These are phyloP conservation scores for Aspergillus funiculosus DNA, from an alignment of 495 filamentous ascomycete genomes.

Conservation along the genomic window DNA sequence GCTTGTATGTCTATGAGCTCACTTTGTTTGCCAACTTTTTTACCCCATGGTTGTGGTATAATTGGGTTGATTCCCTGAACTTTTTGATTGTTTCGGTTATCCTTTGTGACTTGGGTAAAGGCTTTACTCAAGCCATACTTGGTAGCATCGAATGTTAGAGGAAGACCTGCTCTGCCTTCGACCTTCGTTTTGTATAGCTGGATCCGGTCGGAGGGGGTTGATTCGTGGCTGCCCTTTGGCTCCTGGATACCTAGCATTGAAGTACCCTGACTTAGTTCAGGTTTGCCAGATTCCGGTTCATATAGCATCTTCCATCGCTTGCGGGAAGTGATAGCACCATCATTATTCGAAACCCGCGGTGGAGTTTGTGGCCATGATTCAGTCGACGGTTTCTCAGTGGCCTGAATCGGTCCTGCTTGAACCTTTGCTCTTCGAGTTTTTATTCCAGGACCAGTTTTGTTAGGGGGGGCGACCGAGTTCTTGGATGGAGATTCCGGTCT, in stretches of 20 bases:
- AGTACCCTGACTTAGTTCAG: background rate
- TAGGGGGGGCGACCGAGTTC: too few species aligned
- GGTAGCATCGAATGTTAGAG: conserved; percentile 12
- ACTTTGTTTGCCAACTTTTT: background rate
- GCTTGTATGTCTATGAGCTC: conserved; percentile 15
- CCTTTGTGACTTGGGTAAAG: background rate
- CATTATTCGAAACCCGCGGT: background rate
- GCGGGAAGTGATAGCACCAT: conserved; percentile 6
- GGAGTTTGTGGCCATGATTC: background rate
- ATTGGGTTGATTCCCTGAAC: too few species aligned
- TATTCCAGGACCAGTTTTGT: conserved; percentile 18
- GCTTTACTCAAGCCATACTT: conserved; percentile 15
- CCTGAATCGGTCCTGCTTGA: background rate
- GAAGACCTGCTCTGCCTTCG: background rate
- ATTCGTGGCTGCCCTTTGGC: background rate
- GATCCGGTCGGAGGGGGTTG: background rate
- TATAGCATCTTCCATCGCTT: conserved; percentile 23
- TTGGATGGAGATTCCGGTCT: too few species aligned
- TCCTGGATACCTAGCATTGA: background rate
- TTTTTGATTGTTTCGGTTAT: background rate
- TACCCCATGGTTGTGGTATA: background rate
- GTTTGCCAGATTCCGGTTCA: background rate
- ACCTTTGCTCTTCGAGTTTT: conserved; percentile 11
- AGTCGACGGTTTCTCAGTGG: background rate
- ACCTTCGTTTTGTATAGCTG: background rate